Conservation (phyloP, 2,329 filamentous ascomycete genomes). For the Chaetoscypha palmicola region DNA sequence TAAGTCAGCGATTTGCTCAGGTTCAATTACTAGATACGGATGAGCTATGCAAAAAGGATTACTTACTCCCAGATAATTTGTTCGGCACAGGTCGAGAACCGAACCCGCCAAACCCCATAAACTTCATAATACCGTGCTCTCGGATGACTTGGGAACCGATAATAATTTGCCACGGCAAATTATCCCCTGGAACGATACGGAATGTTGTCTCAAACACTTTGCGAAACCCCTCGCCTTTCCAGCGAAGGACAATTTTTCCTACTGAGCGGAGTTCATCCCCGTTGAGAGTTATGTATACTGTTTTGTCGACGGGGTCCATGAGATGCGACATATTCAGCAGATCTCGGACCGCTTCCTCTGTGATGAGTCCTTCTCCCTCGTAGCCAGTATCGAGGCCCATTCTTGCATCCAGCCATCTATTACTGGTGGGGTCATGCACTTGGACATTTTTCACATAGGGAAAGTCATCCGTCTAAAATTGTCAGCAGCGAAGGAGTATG, state of each 20-base stretch:
- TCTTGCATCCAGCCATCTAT: not conserved
- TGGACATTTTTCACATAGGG: not conserved
- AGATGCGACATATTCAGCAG: not conserved
- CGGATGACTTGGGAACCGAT: conserved; percentile 2
- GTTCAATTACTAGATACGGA: too few species aligned
- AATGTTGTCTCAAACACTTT: conserved; percentile 5
- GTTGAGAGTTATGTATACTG: conserved; percentile 1
- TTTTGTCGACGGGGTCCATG: not conserved
- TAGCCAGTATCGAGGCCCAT: conserved; percentile 4
- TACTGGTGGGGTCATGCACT: not conserved
- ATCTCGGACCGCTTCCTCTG: not conserved
- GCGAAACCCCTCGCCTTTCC: conserved; percentile 3
- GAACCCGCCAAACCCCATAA: conserved; percentile 4
- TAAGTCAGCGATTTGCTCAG: too few species aligned
- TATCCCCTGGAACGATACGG: conserved; percentile 2
- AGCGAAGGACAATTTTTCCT: conserved; percentile 4
- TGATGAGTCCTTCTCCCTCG: conserved; percentile 1
- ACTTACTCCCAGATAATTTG: too few species aligned
- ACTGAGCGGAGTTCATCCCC: conserved; percentile 1
- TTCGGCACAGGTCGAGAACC: not conserved
- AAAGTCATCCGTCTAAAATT: too few species aligned
- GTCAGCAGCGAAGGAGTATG: too few species aligned
- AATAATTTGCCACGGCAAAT: conserved; percentile 4
- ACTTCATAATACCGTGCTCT: conserved; percentile 2
- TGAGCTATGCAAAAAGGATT: too few species aligned